Conservation (phyloP, 495 filamentous ascomycete genomes). For the Paragyromitra xinjiangensis region DNA sequence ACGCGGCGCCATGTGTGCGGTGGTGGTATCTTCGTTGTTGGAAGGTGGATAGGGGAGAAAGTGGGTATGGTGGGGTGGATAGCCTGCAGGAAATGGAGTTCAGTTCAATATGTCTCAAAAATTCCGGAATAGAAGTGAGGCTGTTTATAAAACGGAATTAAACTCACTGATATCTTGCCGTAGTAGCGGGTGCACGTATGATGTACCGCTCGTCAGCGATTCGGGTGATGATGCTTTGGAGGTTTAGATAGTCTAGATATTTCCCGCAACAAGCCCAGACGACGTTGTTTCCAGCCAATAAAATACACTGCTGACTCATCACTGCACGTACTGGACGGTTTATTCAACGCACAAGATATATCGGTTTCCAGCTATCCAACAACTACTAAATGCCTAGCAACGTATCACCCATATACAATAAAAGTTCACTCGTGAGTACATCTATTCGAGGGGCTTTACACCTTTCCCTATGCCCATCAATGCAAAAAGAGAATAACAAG, state of each 20-base stretch:
- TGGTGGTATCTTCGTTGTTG: background rate
- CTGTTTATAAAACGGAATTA: background rate
- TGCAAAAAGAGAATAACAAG: background rate
- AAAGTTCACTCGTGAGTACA: background rate
- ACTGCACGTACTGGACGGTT: background rate
- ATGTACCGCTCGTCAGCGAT: conserved; percentile 11
- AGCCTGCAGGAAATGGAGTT: conserved; percentile 9
- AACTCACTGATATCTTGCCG: conserved; percentile 3
- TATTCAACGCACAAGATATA: too few species aligned
- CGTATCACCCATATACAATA: too few species aligned
- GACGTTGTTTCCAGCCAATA: conserved; percentile 28
- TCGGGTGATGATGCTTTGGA: conserved; percentile 1
- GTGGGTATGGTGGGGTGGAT: background rate
- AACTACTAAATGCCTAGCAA: too few species aligned
- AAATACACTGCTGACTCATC: conserved; percentile 21
- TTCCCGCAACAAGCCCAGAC: background rate
- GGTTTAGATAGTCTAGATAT: conserved; percentile 15
- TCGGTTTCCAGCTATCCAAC: too few species aligned
- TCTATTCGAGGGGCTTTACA: background rate
- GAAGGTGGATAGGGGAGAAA: background rate
- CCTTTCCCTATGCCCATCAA: background rate
- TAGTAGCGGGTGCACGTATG: background rate
- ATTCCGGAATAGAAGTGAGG: background rate
- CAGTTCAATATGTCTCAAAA: background rate
- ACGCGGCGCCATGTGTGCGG: conserved; percentile 17